Percentiles rank a stretch among this genome's conserved stretches.
Conservation (phyloP, 192 early-diverging fungal species). For the Coemansia sp. region DNA sequence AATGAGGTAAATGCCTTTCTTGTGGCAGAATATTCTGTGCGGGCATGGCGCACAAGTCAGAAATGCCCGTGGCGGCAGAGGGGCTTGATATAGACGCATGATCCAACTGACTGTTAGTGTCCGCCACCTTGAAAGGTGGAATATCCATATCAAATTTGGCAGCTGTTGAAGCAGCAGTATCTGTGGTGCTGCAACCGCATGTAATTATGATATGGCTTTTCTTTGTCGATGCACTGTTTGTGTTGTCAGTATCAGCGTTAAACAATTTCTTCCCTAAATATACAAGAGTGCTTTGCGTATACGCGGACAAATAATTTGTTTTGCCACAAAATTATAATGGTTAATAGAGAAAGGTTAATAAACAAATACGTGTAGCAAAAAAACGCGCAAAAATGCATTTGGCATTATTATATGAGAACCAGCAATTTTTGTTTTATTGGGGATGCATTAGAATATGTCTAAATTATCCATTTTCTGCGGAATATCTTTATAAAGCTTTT, state of each 20-base stretch:
- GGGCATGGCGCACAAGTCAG: slow-evolving; percentile 49
- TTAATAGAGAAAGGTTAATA: not conserved
- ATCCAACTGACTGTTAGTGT: slow-evolving; percentile 24
- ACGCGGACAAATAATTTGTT: not conserved
- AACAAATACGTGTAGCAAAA: not conserved
- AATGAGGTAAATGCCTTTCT: not conserved
- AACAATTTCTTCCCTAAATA: not conserved
- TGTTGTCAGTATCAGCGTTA: not conserved
- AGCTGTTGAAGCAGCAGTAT: not conserved
- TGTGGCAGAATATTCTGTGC: slow-evolving; percentile 25
- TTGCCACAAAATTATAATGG: not conserved
- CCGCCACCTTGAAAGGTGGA: slow-evolving; percentile 24
- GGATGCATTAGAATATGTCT: not conserved
- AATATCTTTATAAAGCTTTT: not conserved
- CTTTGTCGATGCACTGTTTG: not conserved
- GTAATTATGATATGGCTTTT: not conserved
- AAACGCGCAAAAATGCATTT: not conserved
- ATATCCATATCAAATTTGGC: slow-evolving; percentile 9
- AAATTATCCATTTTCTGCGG: not conserved
- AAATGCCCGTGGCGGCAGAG: slow-evolving; percentile 49
- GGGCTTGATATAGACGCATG: slow-evolving; percentile 49
- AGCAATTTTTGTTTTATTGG: too few relatives aligned
- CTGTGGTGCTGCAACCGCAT: not conserved
- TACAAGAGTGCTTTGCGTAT: not conserved
- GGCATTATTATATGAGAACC: not conserved